phyloP scores from a whole-genome alignment of 495 filamentous ascomycete genomes.

The Penicillium argentinense region DNA sequence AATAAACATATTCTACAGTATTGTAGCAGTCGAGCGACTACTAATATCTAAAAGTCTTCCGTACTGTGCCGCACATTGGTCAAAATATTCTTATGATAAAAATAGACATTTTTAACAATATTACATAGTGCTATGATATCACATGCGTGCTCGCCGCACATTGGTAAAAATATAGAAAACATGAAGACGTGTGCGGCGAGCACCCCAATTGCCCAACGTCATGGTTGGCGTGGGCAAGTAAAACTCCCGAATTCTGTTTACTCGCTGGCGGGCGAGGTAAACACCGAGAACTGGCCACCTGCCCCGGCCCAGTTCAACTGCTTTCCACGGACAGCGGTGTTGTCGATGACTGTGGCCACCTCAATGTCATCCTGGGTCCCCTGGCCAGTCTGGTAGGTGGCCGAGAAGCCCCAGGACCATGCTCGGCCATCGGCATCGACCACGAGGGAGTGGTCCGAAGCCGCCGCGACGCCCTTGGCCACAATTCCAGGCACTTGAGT shows the following conservation, averaged over 20 bases:
- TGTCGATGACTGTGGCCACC: conserved; percentile 57
- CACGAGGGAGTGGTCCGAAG: conserved; percentile 59
- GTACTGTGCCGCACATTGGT: too few species aligned
- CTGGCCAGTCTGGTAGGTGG: conserved; percentile 63
- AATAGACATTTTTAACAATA: conserved; percentile 1
- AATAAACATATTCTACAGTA: too few species aligned
- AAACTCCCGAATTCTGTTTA: conserved; percentile 5
- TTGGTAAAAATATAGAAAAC: conserved; percentile 6
- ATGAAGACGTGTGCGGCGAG: not conserved
- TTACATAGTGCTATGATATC: conserved; percentile 12
- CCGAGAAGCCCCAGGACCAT: conserved; percentile 63
- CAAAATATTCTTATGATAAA: conserved; percentile 5
- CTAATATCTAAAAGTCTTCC: too few species aligned
- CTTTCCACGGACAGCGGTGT: conserved; percentile 57
- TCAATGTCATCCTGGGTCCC: conserved; percentile 58
- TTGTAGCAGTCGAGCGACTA: too few species aligned
- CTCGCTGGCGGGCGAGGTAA: conserved; percentile 30
- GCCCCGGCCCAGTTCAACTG: conserved; percentile 58
- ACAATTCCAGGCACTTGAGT: conserved; percentile 49
- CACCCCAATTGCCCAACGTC: not conserved
- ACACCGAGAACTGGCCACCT: conserved; percentile 62
- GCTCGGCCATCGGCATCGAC: conserved; percentile 57
- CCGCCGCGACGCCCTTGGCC: conserved; percentile 44
- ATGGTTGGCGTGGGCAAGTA: not conserved
- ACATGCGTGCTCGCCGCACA: conserved; percentile 9